phyloP scores from a whole-genome alignment of 2,329 filamentous ascomycete species.

The Dactylellina sp. region DNA sequence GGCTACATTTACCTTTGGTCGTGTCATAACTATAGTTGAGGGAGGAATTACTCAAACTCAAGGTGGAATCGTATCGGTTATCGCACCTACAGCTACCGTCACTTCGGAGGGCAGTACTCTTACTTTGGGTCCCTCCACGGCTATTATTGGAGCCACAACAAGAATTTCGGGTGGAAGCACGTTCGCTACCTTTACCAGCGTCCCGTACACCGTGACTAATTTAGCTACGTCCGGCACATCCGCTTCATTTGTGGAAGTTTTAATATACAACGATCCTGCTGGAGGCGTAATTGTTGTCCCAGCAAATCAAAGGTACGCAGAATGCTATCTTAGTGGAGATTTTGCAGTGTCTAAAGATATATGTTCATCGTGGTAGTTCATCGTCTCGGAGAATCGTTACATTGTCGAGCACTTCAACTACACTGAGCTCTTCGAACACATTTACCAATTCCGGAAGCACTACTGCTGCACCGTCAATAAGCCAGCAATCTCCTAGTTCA shows the following conservation, averaged over 20 bases:
- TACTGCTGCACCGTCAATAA: background rate
- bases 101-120: constrained; percentile 27
- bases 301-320: constrained; percentile 48
- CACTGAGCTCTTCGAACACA: constrained; percentile 1
- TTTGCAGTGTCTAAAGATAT: background rate
- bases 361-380: constrained; percentile 7
- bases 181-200: constrained; percentile 37
- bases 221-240: constrained; percentile 14
- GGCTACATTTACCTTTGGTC: constrained; percentile 45
- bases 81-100: constrained; percentile 43
- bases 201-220: constrained; percentile 48
- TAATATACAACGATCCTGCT: constrained; percentile 51
- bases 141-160: constrained; percentile 25
- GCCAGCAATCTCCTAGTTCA: constrained; percentile 10
- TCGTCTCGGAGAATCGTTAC: constrained; percentile 42
- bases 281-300: constrained; percentile 53
- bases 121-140: constrained; percentile 29
- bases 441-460: constrained; percentile 8
- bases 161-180: constrained; percentile 37
- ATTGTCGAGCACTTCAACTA: constrained; percentile 23
- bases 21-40: constrained; percentile 37
- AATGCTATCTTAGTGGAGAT: background rate
- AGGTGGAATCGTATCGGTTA: constrained; percentile 34
- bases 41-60: constrained; percentile 30
- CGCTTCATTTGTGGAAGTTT: constrained; percentile 35